These are phyloP conservation scores for Oryza meyeriana DNA, from an alignment of 176 grass and related monocot genomes.

Conservation along the genomic window DNA sequence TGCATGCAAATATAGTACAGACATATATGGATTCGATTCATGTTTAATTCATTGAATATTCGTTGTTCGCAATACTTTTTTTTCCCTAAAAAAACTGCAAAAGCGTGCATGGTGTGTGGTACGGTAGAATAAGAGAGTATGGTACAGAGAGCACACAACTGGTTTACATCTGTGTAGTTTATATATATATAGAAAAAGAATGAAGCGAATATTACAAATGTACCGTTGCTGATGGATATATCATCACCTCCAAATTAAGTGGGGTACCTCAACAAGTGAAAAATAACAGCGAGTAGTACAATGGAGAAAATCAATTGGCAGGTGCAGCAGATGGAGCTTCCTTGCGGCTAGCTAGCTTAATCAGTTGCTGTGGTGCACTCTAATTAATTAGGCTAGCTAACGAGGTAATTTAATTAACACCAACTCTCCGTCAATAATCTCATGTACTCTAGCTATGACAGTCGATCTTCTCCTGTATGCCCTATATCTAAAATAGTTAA, in stretches of 20 bases:
- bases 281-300: background rate
- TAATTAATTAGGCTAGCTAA: background rate
- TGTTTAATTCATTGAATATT: no score
- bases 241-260: conserved; percentile 15
- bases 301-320: background rate
- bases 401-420: background rate
- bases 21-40: no score
- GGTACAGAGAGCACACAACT: no score
- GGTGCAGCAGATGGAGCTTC: background rate
- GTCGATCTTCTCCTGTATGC: background rate
- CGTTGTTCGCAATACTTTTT: no score
- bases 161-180: no score
- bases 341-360: background rate
- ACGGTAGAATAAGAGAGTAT: no score
- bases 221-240: background rate
- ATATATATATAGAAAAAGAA: background rate
- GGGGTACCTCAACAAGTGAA: background rate
- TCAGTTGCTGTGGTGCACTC: background rate
- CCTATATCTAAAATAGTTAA: background rate
- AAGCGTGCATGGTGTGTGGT: no score
- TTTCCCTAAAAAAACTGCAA: no score
- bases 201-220: background rate
- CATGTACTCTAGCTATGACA: background rate
- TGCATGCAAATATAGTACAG: no score
- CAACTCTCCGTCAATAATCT: no score